A percentile compares a stretch with the other conserved stretches of the same genome.
phyloP scores from a whole-genome alignment of 1,139 yeast genomes.

The Candida pseudoviswanathii region DNA sequence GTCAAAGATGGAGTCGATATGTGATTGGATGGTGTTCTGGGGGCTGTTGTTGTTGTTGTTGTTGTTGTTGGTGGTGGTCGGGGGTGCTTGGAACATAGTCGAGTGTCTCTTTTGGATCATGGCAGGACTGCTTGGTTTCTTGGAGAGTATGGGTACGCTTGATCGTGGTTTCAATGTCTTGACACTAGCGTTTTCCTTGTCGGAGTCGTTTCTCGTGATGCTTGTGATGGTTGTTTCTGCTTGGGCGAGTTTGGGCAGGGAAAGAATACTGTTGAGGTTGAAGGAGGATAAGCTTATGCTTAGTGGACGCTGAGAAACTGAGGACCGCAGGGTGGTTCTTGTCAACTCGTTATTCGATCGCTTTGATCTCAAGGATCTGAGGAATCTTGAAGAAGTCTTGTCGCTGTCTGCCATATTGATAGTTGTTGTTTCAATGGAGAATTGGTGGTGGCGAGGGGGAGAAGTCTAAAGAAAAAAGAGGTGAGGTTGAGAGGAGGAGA shows the following conservation, averaged over 20 bases:
- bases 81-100: constrained; percentile 4
- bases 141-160: constrained; percentile 26
- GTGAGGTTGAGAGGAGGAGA: too few relatives aligned
- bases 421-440: constrained; percentile 16
- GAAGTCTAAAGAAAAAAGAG: too few relatives aligned
- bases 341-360: constrained; percentile 6
- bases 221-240: not conserved
- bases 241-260: constrained; percentile 6
- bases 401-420: constrained; percentile 29
- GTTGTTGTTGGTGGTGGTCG: not conserved
- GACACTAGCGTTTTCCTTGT: constrained; percentile 16
- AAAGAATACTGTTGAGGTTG: constrained; percentile 9
- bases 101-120: constrained; percentile 8
- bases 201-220: constrained; percentile 7
- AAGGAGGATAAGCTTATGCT: constrained; percentile 14
- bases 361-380: constrained; percentile 26
- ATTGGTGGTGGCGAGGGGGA: not conserved
- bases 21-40: constrained; percentile 8
- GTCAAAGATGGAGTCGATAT: constrained; percentile 24
- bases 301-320: constrained; percentile 9
- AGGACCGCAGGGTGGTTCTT: not conserved
- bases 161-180: constrained; percentile 24
- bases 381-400: constrained; percentile 23
- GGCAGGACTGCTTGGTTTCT: constrained; percentile 6
- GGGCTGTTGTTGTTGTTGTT: constrained; percentile 7